Evolutionary conservation across 2,329 filamentous ascomycete species (phyloP).

Genomic region (Fusarium continuum): DNA sequence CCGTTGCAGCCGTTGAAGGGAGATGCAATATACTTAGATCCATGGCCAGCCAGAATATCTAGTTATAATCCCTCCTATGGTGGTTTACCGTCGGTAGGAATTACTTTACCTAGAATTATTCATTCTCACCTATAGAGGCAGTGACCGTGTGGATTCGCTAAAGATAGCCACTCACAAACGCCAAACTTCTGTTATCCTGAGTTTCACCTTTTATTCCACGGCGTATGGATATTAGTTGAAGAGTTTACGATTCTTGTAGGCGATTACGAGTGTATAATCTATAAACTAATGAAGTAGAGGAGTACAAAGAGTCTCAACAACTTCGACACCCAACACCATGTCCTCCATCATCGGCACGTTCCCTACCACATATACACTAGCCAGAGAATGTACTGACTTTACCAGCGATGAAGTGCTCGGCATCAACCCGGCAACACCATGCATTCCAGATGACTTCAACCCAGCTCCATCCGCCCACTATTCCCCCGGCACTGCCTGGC

Average conservation of each 20-base stretch:
- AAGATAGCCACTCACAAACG: too few relatives aligned
- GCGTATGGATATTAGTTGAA: not conserved
- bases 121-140: too few relatives aligned
- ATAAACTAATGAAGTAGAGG: not conserved
- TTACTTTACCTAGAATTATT: too few relatives aligned
- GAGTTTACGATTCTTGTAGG: not conserved
- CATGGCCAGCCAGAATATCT: not conserved
- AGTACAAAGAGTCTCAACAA: not conserved
- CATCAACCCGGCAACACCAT: conserved; percentile 42
- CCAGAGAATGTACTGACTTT: conserved; percentile 17
- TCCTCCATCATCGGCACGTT: conserved; percentile 27
- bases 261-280: too few relatives aligned
- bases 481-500: conserved; percentile 46
- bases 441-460: conserved; percentile 45
- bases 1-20: not conserved
- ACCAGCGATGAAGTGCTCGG: conserved; percentile 21
- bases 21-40: not conserved
- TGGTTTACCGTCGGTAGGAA: not conserved
- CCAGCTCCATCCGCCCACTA: conserved; percentile 43
- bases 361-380: conserved; percentile 21
- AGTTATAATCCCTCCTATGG: not conserved
- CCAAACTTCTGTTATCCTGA: not conserved
- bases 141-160: too few relatives aligned
- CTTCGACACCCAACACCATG: not conserved
- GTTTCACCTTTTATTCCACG: not conserved